Evolutionary conservation across 345 rosid genomes (phyloP), one percentile per base, ranked within the genome.

Genomic region (Hevea brasiliensis): DNA sequence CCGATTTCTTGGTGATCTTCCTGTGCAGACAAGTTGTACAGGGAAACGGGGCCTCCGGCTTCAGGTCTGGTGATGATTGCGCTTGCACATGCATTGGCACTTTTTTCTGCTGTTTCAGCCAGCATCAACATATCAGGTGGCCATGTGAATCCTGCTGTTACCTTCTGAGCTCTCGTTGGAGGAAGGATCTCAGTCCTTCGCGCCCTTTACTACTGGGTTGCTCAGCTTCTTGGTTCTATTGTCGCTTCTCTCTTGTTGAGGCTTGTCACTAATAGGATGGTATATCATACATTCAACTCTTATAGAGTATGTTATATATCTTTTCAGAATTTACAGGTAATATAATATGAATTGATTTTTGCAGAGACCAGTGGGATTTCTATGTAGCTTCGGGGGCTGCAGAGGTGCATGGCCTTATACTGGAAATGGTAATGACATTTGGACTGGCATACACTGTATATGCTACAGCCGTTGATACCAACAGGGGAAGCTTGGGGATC

Each of bases 141-240:
- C 42, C 95, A 92, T 63, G 83, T 90, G 32, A 92, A 92, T 74
- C 93, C 97, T 1, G 97, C 97, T 0, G 91, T 89, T 58, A 90
- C 97, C 69, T 87, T 89, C 9, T 91, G 81, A 20, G 83, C 92
- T 42, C 84, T 90, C 12, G 67, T 90, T 10, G 92, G 96, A 17
- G 94, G 96, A 41, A 84, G 92, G 78, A 67, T 92, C 67, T 79
- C 92, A 0, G 74, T 89, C 12, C 42, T 92, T 44, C 86, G 90
- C 7, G 91, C 91, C 62, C 24, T 84, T 51, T 86, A 60, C 74
- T 92, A 89, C 78, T 90, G 94, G 94, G 47, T 87, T 62, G 96
- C 92, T 84, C 96, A 90, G 85, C 85, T 92, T 57, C 72, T 90
- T 63, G 92, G 90, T 35, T 85, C 96, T 50, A 55, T 87, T 35